A percentile compares a stretch with the other conserved stretches of the same genome.
These are phyloP conservation scores for Flaveria robusta DNA, from an alignment of 129 eudicot species.

Conservation along the genomic window DNA sequence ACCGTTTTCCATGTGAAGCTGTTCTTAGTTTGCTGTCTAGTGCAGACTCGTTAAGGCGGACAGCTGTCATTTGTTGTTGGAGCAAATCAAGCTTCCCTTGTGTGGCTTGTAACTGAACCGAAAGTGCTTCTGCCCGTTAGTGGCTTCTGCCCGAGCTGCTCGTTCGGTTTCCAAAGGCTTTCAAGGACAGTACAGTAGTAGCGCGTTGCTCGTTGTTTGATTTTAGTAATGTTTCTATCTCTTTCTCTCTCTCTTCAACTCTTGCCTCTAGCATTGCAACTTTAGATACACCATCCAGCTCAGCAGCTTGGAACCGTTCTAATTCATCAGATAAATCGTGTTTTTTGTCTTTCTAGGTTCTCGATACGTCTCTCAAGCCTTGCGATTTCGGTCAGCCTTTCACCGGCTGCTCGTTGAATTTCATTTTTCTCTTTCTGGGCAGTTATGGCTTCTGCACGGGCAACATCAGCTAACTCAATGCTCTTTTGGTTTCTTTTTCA, in stretches of 20 bases:
- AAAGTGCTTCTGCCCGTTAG: slow-evolving; percentile 89
- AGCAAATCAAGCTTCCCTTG: slow-evolving; percentile 81
- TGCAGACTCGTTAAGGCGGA: slow-evolving; percentile 69
- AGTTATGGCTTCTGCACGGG: slow-evolving; percentile 77
- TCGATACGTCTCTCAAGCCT: slow-evolving; percentile 74
- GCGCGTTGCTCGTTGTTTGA: slow-evolving; percentile 81
- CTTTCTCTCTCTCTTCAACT: slow-evolving; percentile 84
- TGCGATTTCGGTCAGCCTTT: slow-evolving; percentile 72
- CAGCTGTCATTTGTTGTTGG: slow-evolving; percentile 76
- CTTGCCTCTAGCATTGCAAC: slow-evolving; percentile 69
- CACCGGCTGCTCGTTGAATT: slow-evolving; percentile 60
- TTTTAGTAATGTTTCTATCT: slow-evolving; percentile 66
- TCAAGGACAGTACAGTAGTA: slow-evolving; percentile 71
- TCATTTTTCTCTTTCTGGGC: slow-evolving; percentile 80
- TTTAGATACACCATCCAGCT: slow-evolving; percentile 70
- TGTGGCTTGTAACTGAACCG: slow-evolving; percentile 80
- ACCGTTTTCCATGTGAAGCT: slow-evolving; percentile 74
- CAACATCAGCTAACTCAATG: slow-evolving; percentile 82
- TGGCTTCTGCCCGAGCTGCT: slow-evolving; percentile 88
- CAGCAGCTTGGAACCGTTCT: slow-evolving; percentile 55
- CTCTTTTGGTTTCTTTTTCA: slow-evolving; percentile 88
- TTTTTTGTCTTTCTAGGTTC: slow-evolving; percentile 64
- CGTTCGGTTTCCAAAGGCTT: slow-evolving; percentile 77
- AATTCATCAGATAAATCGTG: slow-evolving; percentile 56
- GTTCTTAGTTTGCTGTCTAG: slow-evolving; percentile 79